A percentile compares a stretch with the other conserved stretches of the same genome.
Conservation (phyloP, 768 basidiomycete species). For the Mycena vitilis region DNA sequence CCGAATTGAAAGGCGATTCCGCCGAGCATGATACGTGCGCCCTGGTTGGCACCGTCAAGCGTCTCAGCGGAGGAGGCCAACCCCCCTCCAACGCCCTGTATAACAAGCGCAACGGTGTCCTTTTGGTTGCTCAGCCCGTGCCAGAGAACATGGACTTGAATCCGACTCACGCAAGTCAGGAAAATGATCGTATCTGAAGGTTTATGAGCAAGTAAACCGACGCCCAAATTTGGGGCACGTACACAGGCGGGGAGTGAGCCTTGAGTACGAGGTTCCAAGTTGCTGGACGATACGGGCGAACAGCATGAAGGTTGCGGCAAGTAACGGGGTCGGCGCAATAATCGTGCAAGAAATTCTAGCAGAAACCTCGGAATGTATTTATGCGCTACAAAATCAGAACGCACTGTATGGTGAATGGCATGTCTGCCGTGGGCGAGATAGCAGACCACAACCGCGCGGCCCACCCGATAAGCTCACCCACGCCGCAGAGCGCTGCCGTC, state of each 20-base stretch:
- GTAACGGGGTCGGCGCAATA: constrained; percentile 65
- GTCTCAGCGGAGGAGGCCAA: constrained; percentile 7
- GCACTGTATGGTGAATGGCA: constrained; percentile 57
- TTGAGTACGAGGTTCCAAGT: neutral
- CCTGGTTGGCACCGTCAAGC: constrained; percentile 17
- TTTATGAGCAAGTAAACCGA: too few species aligned
- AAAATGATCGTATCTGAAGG: constrained; percentile 55
- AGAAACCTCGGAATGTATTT: too few species aligned
- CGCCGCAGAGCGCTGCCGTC: constrained; percentile 59
- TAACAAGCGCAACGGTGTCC: constrained; percentile 27
- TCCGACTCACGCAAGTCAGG: constrained; percentile 48
- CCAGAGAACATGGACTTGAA: neutral
- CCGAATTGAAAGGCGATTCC: constrained; percentile 73
- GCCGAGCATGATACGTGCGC: constrained; percentile 57
- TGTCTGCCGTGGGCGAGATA: constrained; percentile 35
- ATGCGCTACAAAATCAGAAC: too few species aligned
- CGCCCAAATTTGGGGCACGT: too few species aligned
- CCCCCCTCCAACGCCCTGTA: constrained; percentile 27
- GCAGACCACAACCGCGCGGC: constrained; percentile 60
- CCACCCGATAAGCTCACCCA: constrained; percentile 68
- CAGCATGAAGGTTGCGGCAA: constrained; percentile 67
- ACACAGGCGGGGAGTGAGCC: neutral
- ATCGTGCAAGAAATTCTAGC: constrained; percentile 57
- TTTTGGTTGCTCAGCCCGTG: neutral
- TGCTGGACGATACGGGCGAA: neutral